Evolutionary conservation across 352 stramenopile species (phyloP), one percentile per base, ranked within the genome.

Genomic region (Globisporangium irregulare): DNA sequence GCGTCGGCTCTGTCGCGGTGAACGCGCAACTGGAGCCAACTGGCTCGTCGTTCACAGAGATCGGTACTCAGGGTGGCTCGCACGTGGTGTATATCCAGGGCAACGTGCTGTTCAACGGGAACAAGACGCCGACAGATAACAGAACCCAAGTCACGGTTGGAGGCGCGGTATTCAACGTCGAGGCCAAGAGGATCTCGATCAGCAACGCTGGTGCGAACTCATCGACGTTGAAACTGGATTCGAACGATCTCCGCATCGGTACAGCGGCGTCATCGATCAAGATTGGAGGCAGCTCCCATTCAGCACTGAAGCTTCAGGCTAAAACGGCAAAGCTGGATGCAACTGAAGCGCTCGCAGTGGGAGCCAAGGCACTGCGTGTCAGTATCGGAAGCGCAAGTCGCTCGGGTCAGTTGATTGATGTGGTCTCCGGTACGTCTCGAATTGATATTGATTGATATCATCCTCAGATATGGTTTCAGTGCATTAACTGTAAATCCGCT

Each of bases 21-120:
- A 93, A 93, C 55, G 74, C 84, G 18, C 72, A 78, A 3, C 69
- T 92, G 22, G 72, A 84, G 1, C 62, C 73, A 7, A 60, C 72
- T 2, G 75, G 66, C 1, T 67, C 64, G n/a, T 92, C 84, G 6
- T 36, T 75, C 27, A 93, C 82, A 0, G 80, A 86, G 59, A 90
- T 93, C 41, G 84, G 84, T 38, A 84, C 78, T 4, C 74, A 88
- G 25, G 77, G 81, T 34, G 56, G 63, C 20, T 76, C 69, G 0
- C 84, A 93, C 50, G 29, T 72, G n/a, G 82, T 93, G 6, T 77
- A 77, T 2, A 60, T 93, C 48, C 73, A 90, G 29, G 84, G 84
- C 0, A 50, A 82, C 22, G 73, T 94, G 5, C 69, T 74, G 0
- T 77, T 94, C 51, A 94, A 92, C 51, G 62, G 66, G 18, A 77